phyloP scores from a whole-genome alignment of 345 rosid species.

The Reutealis trisperma region DNA sequence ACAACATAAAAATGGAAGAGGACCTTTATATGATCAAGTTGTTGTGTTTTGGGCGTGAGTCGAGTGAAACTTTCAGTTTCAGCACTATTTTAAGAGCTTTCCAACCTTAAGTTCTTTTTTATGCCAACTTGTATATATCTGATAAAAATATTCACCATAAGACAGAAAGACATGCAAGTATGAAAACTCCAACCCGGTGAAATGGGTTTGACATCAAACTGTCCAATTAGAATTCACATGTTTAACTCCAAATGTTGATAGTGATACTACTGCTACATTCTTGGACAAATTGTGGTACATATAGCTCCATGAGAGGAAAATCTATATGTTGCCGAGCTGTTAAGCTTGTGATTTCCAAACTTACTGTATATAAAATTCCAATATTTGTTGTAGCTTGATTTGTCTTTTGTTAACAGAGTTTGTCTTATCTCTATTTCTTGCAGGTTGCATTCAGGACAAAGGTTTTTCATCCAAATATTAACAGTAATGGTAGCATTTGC shows the following conservation, averaged over 20 bases:
- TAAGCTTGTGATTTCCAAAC: background rate
- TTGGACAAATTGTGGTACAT: background rate
- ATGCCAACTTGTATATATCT: too few species aligned
- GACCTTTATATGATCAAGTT: background rate
- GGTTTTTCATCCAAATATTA: conserved; percentile 31
- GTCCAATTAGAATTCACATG: background rate
- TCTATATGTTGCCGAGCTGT: background rate
- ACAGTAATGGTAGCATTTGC: conserved; percentile 34
- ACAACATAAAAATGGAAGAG: background rate
- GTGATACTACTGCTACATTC: background rate
- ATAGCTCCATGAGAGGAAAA: too few species aligned
- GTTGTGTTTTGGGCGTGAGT: background rate
- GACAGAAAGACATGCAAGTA: too few species aligned
- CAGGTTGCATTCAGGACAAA: conserved; percentile 34
- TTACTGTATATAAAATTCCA: background rate
- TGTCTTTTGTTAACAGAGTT: background rate
- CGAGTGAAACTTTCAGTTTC: background rate
- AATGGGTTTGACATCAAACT: background rate
- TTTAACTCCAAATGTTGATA: background rate
- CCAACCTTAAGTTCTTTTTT: too few species aligned
- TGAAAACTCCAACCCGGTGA: too few species aligned
- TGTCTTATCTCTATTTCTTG: background rate
- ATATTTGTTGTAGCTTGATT: background rate
- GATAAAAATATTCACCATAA: too few species aligned
- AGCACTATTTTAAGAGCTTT: background rate